Percentiles rank a stretch among this genome's conserved stretches.
Evolutionary conservation across 2,329 filamentous ascomycete genomes (phyloP).

Genomic region (Cytospora leucostoma): DNA sequence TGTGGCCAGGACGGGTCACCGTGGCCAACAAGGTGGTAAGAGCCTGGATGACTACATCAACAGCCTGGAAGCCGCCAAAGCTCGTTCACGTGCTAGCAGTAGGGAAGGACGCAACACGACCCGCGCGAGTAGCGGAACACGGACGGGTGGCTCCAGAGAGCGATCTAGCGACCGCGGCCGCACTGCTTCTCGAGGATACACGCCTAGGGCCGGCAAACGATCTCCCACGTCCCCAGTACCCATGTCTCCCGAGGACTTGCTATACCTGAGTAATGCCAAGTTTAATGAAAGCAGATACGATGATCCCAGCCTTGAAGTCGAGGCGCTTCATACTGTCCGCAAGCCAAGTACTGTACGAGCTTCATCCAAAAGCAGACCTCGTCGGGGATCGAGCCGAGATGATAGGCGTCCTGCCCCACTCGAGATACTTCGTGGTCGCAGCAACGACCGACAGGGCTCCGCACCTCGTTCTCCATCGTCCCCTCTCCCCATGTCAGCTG

Average conservation of each 20-base stretch:
- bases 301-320: constrained; percentile 33
- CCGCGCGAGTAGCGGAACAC: constrained; percentile 51
- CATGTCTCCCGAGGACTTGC: constrained; percentile 88
- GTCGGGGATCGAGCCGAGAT: constrained; percentile 52
- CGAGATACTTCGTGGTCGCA: constrained; percentile 61
- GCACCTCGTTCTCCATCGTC: constrained; percentile 73
- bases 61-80: constrained; percentile 76
- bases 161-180: constrained; percentile 71
- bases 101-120: constrained; percentile 47
- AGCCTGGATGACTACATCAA: constrained; percentile 84
- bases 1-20: constrained; percentile 48
- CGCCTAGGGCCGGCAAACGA: constrained; percentile 71
- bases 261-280: constrained; percentile 58
- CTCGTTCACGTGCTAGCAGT: constrained; percentile 57
- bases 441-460: constrained; percentile 60
- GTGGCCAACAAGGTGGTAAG: constrained; percentile 58
- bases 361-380: constrained; percentile 35
- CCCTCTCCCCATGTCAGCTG: constrained; percentile 72
- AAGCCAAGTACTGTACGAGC: constrained; percentile 42
- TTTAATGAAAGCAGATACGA: constrained; percentile 34
- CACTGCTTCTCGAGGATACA: constrained; percentile 61
- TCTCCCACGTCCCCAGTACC: constrained; percentile 91
- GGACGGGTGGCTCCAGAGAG: constrained; percentile 56
- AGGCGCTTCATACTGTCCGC: constrained; percentile 48
- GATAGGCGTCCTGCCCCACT: constrained; percentile 47